phyloP scores from a whole-genome alignment of 140 eudicot genomes.

The Ambrosia hybrid region DNA sequence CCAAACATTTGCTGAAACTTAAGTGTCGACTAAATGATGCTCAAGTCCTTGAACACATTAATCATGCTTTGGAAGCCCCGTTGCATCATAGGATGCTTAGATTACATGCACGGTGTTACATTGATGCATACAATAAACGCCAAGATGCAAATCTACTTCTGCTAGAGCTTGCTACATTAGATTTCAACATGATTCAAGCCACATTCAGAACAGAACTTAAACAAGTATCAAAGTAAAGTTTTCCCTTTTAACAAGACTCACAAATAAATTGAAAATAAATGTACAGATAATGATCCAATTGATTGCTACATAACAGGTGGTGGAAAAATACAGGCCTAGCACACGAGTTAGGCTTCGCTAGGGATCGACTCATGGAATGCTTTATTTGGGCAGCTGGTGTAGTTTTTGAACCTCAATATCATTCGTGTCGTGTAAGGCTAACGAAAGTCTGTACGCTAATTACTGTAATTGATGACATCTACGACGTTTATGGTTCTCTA shows the following conservation, averaged over 20 bases:
- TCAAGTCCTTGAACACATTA: background rate
- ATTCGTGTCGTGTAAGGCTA: slow-evolving; percentile 13
- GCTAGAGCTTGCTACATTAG: too few relatives aligned
- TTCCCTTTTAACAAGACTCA: background rate
- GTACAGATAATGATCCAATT: too few relatives aligned
- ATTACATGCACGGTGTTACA: slow-evolving; percentile 3
- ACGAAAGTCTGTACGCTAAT: slow-evolving; percentile 23
- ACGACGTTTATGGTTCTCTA: slow-evolving; percentile 33
- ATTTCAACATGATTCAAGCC: too few relatives aligned
- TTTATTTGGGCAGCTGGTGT: slow-evolving; percentile 28
- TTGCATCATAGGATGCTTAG: slow-evolving; percentile 10
- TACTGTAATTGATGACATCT: slow-evolving; percentile 26
- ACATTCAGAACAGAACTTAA: too few relatives aligned
- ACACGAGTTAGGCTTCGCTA: slow-evolving; percentile 1
- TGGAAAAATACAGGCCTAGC: slow-evolving; percentile 21
- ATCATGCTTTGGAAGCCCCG: slow-evolving; percentile 26
- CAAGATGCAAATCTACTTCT: too few relatives aligned
- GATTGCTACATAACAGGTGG: slow-evolving; percentile 19
- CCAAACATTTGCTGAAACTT: background rate
- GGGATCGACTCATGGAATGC: slow-evolving; percentile 29
- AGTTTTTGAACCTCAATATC: slow-evolving; percentile 22
- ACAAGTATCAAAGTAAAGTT: background rate
- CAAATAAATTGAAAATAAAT: too few relatives aligned
- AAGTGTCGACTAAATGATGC: background rate
- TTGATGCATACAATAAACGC: too few relatives aligned